Evolutionary conservation across 495 filamentous ascomycete species (phyloP), one percentile per base, ranked within the genome.

Genomic region (Trichoderma virens): DNA sequence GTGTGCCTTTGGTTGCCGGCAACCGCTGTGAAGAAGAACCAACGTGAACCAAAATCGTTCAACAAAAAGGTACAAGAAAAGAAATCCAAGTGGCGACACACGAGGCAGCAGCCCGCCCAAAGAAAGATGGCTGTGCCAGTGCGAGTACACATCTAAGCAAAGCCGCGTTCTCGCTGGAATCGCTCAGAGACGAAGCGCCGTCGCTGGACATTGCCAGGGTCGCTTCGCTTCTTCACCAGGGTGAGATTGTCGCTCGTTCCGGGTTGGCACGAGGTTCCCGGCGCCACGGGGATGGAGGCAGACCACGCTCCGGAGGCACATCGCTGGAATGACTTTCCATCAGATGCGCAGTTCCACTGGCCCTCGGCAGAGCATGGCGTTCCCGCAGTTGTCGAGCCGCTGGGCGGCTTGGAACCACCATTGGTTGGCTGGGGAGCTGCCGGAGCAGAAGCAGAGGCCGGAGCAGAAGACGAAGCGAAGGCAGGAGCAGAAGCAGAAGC

Each of bases 221-320:
- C 23, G 31, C 64, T 43, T 28, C 64, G 16, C 62, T 64, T 64
- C 23, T 60, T 51, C 61, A 41, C 63, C 63, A 76, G 68, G 68
- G 28, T 65, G 20, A 91, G 75, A 3, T 72, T 69, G 4, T 68
- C 66, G 64, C 78, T 78, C 64, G 79, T 69, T 28, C 88, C 88
- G 30, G 78, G 56, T 23, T 67, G 79, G 75, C 88, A 91, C 35
- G 71, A 69, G 3, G 84, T 89, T 60, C 88, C 88, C 0, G 78
- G 69, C 0, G 87, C 80, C 76, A 89, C 74, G 35, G 74, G 68
- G 62, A 84, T 77, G 27, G 75, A 62, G 7, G 64, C 69, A 11
- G 85, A 82, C 88, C 87, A 90, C 35, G 71, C 63, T 7, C 88
- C 87, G 28, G 75, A 80, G 13, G 86, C 87, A 66, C 88, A 91